A percentile compares a stretch with the other conserved stretches of the same genome.
Conservation (phyloP, 1,284 basidiomycete species). For the Naganishia sp. region DNA sequence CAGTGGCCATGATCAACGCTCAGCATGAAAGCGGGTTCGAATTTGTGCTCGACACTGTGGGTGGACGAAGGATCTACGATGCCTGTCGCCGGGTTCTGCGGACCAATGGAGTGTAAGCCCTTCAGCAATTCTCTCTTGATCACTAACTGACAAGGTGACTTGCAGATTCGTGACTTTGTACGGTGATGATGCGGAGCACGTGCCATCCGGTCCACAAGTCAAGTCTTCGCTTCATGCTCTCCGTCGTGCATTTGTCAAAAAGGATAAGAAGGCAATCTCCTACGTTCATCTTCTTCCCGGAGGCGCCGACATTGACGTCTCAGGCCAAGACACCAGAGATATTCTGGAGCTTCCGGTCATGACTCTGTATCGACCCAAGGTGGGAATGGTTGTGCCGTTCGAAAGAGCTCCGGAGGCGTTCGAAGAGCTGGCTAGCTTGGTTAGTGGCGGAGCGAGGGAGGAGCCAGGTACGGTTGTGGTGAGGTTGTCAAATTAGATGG, state of each 20-base stretch:
- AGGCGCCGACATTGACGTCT: constrained; percentile 48
- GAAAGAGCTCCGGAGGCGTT: constrained; percentile 48
- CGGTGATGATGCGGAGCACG: constrained; percentile 30
- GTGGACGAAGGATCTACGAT: constrained; percentile 73
- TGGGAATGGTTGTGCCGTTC: constrained; percentile 42
- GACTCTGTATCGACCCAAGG: constrained; percentile 41
- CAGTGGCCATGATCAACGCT: constrained; percentile 45
- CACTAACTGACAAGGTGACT: not conserved
- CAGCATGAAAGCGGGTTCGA: constrained; percentile 61
- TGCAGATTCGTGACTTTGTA: constrained; percentile 32
- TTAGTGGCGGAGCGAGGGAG: constrained; percentile 13
- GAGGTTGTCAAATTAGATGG: constrained; percentile 32
- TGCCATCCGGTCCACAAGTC: constrained; percentile 27
- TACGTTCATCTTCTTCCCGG: constrained; percentile 46
- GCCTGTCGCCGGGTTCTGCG: constrained; percentile 65
- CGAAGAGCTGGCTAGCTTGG: constrained; percentile 26
- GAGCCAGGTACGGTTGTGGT: constrained; percentile 33
- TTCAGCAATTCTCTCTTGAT: not conserved
- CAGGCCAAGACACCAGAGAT: constrained; percentile 49
- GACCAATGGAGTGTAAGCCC: constrained; percentile 50
- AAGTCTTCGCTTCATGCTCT: constrained; percentile 32
- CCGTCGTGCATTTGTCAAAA: constrained; percentile 35
- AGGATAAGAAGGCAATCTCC: constrained; percentile 43
- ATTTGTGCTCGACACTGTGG: constrained; percentile 75
- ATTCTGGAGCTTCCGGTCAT: constrained; percentile 49